Evolutionary conservation across 192 early-diverging fungal genomes (phyloP), one percentile per base, ranked within the genome.

Genomic region (Polychytrium aggregatum): DNA sequence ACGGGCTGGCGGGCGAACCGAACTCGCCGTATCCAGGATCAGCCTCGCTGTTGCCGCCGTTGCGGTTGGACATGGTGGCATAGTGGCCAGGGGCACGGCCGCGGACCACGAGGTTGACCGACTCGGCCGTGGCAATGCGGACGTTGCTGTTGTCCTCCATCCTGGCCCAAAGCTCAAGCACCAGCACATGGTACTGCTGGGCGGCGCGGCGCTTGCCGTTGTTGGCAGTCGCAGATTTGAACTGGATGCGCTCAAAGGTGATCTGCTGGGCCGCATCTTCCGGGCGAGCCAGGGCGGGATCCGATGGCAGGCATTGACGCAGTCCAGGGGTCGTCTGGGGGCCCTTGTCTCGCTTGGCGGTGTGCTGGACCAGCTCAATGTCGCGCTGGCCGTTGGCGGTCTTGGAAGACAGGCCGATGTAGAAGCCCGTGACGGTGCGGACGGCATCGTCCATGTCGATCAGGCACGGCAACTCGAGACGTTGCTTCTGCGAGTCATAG

Each of bases 1-100:
- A n/a, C n/a, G n/a, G n/a, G n/a, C n/a, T n/a, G n/a, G n/a, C n/a
- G n/a, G n/a, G n/a, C n/a, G n/a, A n/a, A n/a, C n/a, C n/a, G n/a
- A n/a, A n/a, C n/a, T n/a, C n/a, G n/a, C n/a, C n/a, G n/a, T n/a
- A n/a, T n/a, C n/a, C n/a, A n/a, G n/a, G n/a, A n/a, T n/a, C n/a
- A n/a, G n/a, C n/a, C n/a, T n/a, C n/a, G n/a, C n/a, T n/a, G n/a
- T n/a, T n/a, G n/a, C n/a, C 46, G 10, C 41, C 41, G 20, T 9
- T 35, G 20, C 24, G 16, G 41, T 9, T 5, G 29, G 26, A 25
- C 55, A 59, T 59, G 8, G 14, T 25, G 13, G 81, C 81, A 54
- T 97, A 97, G 45, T 97, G 93, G 10, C 89, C 91, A 9, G 94
- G 92, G 17, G 84, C 84, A 18, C 92, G 83, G 16, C 92, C 92